Evolutionary conservation across 257 asterid genomes (phyloP).

Genomic region (Misopates orontium): DNA sequence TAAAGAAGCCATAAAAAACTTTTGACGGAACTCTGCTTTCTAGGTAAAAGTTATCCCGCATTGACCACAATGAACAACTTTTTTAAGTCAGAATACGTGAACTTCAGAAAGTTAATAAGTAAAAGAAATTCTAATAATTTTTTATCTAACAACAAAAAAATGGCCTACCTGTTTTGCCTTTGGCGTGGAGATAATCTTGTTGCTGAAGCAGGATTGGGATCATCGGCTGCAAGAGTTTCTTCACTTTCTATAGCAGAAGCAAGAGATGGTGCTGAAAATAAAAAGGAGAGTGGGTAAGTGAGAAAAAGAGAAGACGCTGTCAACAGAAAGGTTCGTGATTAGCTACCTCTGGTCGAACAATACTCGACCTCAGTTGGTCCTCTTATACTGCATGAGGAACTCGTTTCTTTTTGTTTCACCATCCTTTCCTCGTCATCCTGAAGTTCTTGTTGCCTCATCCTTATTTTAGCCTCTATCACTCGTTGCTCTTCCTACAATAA

Average conservation of each 20-base stretch:
- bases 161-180: conserved; percentile 73
- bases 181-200: conserved; percentile 46
- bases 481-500: conserved; percentile 83
- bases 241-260: conserved; percentile 66
- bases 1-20: neutral
- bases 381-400: conserved; percentile 56
- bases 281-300: conserved; percentile 20
- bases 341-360: conserved; percentile 68
- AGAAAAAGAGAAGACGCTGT: conserved; percentile 11
- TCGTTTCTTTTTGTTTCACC: conserved; percentile 57
- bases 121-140: neutral
- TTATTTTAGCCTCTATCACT: conserved; percentile 96
- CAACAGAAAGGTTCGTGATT: conserved; percentile 3
- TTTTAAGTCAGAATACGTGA: neutral
- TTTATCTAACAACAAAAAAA: neutral
- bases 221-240: conserved; percentile 54
- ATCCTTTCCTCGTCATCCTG: conserved; percentile 85
- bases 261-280: conserved; percentile 53
- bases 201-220: conserved; percentile 40
- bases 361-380: conserved; percentile 58
- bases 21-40: neutral
- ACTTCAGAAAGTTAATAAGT: no score
- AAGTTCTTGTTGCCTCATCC: conserved; percentile 93
- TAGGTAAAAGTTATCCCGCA: neutral
- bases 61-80: neutral